Evolutionary conservation across 495 filamentous ascomycete genomes (phyloP).

Genomic region (Neurospora cerealis): DNA sequence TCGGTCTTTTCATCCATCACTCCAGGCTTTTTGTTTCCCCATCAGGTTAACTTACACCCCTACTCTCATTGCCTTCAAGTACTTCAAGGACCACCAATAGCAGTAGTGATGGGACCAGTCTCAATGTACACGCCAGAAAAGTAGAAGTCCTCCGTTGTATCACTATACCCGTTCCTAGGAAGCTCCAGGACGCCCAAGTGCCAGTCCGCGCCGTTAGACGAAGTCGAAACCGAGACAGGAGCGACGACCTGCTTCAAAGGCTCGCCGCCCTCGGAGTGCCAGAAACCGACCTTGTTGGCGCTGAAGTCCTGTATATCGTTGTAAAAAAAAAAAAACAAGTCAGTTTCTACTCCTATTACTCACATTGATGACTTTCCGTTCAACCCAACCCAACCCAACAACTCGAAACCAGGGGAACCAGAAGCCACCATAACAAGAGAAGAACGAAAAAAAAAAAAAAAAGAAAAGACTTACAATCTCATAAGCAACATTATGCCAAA

Average conservation of each 20-base stretch:
- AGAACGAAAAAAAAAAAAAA: neutral
- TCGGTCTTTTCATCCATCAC: neutral
- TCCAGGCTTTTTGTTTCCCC: neutral
- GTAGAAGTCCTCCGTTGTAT: slow-evolving; percentile 55
- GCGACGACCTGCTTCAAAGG: slow-evolving; percentile 46
- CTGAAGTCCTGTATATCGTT: slow-evolving; percentile 39
- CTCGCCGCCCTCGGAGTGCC: slow-evolving; percentile 53
- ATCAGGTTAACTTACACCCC: neutral
- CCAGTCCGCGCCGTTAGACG: slow-evolving; percentile 64
- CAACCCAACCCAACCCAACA: neutral
- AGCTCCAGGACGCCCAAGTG: slow-evolving; percentile 63
- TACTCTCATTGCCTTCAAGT: neutral
- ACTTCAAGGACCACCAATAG: slow-evolving; percentile 37
- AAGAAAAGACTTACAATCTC: slow-evolving; percentile 32
- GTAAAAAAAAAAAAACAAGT: neutral
- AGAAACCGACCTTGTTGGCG: slow-evolving; percentile 51
- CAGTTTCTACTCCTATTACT: neutral
- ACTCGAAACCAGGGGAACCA: neutral
- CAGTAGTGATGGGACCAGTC: slow-evolving; percentile 49
- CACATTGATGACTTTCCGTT: neutral
- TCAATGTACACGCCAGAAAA: slow-evolving; percentile 67
- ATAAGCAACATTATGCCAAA: slow-evolving; percentile 68
- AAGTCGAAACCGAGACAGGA: slow-evolving; percentile 47
- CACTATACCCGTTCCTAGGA: slow-evolving; percentile 43
- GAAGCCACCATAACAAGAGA: no score